These are phyloP conservation scores for Rhodotorula sphaerocarpa DNA, from an alignment of 768 basidiomycete species.

Conservation along the genomic window DNA sequence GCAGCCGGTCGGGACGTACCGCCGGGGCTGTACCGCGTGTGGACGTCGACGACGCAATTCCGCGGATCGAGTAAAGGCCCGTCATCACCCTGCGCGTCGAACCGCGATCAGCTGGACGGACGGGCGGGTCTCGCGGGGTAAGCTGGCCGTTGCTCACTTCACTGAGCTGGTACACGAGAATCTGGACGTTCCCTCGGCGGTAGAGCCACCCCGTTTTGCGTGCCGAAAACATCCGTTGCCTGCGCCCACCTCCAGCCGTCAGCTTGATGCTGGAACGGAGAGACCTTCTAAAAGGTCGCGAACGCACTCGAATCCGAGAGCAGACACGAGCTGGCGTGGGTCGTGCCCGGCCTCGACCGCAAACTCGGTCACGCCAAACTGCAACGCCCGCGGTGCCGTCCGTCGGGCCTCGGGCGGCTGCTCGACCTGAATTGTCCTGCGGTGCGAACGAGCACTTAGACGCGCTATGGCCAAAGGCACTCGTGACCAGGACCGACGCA, in stretches of 20 bases:
- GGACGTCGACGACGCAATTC: not conserved
- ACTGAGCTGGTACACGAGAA: conserved; percentile 1
- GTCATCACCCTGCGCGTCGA: too few species aligned
- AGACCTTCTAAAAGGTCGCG: not conserved
- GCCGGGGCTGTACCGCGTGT: not conserved
- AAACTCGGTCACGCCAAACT: conserved; percentile 22
- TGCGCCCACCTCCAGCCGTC: too few species aligned
- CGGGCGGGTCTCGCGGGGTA: too few species aligned
- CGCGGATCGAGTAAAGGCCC: not conserved
- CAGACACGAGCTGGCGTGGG: not conserved
- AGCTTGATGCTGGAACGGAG: too few species aligned
- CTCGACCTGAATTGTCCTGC: conserved; percentile 9
- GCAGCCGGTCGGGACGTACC: not conserved
- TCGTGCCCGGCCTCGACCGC: conserved; percentile 5
- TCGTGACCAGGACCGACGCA: not conserved
- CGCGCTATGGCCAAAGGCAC: too few species aligned
- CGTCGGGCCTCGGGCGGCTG: conserved; percentile 9
- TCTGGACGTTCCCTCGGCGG: not conserved
- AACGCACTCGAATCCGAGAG: conserved; percentile 18
- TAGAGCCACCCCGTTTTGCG: not conserved
- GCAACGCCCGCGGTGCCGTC: conserved; percentile 10
- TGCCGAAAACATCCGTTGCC: not conserved
- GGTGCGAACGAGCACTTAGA: not conserved
- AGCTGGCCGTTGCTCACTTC: not conserved
- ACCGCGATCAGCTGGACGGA: too few species aligned